A percentile compares a stretch with the other conserved stretches of the same genome.
Conservation (phyloP, 202 grass and related monocot species). For the Setaria viridis region DNA sequence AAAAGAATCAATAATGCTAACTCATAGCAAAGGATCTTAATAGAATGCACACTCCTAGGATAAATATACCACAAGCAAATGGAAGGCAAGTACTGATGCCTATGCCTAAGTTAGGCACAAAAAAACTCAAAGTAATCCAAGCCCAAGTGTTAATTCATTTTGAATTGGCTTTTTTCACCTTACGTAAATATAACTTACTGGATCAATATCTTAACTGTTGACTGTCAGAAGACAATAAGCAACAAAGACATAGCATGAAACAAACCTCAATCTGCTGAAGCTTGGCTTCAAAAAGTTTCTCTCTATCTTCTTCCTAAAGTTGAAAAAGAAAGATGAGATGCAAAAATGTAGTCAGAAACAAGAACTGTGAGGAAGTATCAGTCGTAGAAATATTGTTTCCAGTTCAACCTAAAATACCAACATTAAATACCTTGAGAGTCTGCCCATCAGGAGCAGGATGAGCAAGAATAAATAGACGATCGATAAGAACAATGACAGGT, state of each 20-base stretch:
- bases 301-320: slow-evolving; percentile 81
- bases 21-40: neutral
- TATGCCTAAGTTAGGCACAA: neutral
- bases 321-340: slow-evolving; percentile 29
- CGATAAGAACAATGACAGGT: slow-evolving; percentile 93
- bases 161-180: slow-evolving; percentile 34
- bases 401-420: slow-evolving; percentile 26
- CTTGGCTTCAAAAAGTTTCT: slow-evolving; percentile 97
- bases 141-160: neutral
- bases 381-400: slow-evolving; percentile 39
- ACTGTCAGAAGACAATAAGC: slow-evolving; percentile 1
- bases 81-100: neutral
- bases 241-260: slow-evolving; percentile 14
- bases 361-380: slow-evolving; percentile 20
- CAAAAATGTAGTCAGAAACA: slow-evolving; percentile 35
- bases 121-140: slow-evolving; percentile 9
- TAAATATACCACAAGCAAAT: slow-evolving; percentile 16
- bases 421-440: slow-evolving; percentile 70
- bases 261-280: slow-evolving; percentile 98
- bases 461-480: slow-evolving; percentile 93
- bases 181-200: slow-evolving; percentile 27
- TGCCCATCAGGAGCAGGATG: slow-evolving; percentile 89
- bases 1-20: neutral
- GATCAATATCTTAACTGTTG: neutral
- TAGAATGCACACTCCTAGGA: neutral